Conservation (phyloP, 2,329 filamentous ascomycete species). For the Scedosporium minutisporum region DNA sequence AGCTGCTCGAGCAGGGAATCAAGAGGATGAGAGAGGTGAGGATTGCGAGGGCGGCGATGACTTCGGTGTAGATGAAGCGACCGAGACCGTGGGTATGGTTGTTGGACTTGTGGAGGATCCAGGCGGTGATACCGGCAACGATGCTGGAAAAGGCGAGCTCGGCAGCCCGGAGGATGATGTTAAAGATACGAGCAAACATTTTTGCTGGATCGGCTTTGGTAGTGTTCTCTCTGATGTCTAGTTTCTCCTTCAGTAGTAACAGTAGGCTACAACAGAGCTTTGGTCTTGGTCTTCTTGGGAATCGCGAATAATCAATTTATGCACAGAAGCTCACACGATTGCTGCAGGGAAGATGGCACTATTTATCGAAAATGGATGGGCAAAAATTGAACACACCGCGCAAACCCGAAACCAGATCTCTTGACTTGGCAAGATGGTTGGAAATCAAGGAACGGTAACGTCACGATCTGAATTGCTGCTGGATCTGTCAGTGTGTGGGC, state of each 20-base stretch:
- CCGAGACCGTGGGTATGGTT: constrained; percentile 21
- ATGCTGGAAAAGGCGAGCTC: constrained; percentile 63
- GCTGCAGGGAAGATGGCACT: neutral
- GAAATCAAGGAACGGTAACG: neutral
- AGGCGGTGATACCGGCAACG: constrained; percentile 59
- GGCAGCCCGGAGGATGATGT: constrained; percentile 26
- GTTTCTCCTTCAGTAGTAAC: too few species aligned
- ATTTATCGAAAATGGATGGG: neutral
- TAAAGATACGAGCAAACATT: constrained; percentile 30
- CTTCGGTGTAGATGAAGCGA: constrained; percentile 66
- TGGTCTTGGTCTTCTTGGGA: too few species aligned
- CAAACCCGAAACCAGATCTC: neutral
- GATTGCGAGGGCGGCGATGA: constrained; percentile 60
- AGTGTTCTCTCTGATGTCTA: too few species aligned
- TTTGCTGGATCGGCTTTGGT: constrained; percentile 13
- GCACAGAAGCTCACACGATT: neutral
- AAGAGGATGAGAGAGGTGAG: constrained; percentile 63
- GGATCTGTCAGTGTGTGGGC: neutral
- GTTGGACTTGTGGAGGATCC: constrained; percentile 49
- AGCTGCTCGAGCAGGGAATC: constrained; percentile 57
- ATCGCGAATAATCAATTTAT: too few species aligned
- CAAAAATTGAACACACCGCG: neutral
- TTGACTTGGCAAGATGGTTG: neutral
- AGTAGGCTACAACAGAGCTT: too few species aligned
- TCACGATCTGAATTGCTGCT: neutral